Evolutionary conservation across 371 early-diverging fungal species (phyloP), one percentile per base, ranked within the genome.

Genomic region (Mortierella sp.): DNA sequence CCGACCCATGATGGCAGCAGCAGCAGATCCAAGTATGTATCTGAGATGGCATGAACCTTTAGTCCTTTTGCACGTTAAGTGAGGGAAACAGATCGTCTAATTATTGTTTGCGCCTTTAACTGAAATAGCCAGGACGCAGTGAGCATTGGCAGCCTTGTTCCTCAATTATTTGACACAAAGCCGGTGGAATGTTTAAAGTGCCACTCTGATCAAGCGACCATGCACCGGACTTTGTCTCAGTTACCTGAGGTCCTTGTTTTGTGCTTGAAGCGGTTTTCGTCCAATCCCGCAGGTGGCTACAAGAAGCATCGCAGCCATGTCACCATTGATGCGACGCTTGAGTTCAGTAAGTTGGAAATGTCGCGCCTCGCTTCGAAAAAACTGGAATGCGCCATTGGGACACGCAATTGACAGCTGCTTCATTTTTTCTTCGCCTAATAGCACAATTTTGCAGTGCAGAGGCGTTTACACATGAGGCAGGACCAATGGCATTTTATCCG

Each of bases 161-260:
- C 79, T 16, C 79, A 76, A 24, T 5, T 83, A 24, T 79, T 83
- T 72, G 80, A 77, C 26, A 28, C 72, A 43, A 77, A 72, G 2
- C 19, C 75, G 9, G 77, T 69, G 34, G 50, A 73, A 40, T 83
- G 84, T 69, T 73, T 72, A 26, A 48, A 55, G 24, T 83, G 84
- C 34, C 77, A 59, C 4, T 69, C 71, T 5, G 75, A 83, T 43
- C 80, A 69, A 24, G 80, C 84, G 2, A 67, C 40, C 19, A 73
- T 72, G 40, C 77, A 76, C 24, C 64, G 80, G 2, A 44, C 77
- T 3, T 76, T 83, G 10, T 77, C 80, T 10, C 73, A 77, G 67
- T 69, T 83, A 0, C 84, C 84, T 21, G 73, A 76, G 10, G 72
- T 83, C 10, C 75, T 83, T 13, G 84, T 83, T 19, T 31, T 83